Percentiles rank a stretch among this genome's conserved stretches.
phyloP scores from a whole-genome alignment of 176 grass and related monocot species.

The Echinochloa phyllopogon region DNA sequence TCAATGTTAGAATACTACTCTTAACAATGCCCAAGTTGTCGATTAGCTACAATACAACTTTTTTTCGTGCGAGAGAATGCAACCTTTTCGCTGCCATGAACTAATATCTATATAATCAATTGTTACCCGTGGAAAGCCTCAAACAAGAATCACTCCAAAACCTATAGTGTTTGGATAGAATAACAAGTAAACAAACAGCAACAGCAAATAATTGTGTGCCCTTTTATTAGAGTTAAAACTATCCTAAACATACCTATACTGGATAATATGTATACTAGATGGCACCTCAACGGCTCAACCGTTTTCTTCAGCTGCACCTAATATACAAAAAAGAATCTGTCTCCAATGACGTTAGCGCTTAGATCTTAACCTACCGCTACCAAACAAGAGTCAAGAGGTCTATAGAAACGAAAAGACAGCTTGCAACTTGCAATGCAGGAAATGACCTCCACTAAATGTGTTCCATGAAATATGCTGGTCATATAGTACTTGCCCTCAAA shows the following conservation, averaged over 20 bases:
- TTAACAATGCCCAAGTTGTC: slow-evolving; percentile 30
- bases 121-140: neutral
- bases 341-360: neutral
- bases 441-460: slow-evolving; percentile 24
- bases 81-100: neutral
- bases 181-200: neutral
- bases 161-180: neutral
- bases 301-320: slow-evolving; percentile 17
- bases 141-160: neutral
- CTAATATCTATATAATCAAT: neutral
- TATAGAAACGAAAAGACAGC: slow-evolving; percentile 20
- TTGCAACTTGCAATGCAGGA: slow-evolving; percentile 10
- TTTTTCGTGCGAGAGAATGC: neutral
- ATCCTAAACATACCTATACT: neutral
- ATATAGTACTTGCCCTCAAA: slow-evolving; percentile 11
- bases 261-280: neutral
- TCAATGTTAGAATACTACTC: neutral
- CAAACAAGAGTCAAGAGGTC: slow-evolving; percentile 35
- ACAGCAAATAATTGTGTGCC: too few species aligned
- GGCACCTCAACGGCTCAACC: neutral
- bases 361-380: slow-evolving; percentile 28
- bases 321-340: neutral
- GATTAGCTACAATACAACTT: neutral
- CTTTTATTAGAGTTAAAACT: neutral
- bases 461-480: slow-evolving; percentile 28